Evolutionary conservation across 1,284 basidiomycete species (phyloP).

Genomic region (Vanrija pseudolonga): DNA sequence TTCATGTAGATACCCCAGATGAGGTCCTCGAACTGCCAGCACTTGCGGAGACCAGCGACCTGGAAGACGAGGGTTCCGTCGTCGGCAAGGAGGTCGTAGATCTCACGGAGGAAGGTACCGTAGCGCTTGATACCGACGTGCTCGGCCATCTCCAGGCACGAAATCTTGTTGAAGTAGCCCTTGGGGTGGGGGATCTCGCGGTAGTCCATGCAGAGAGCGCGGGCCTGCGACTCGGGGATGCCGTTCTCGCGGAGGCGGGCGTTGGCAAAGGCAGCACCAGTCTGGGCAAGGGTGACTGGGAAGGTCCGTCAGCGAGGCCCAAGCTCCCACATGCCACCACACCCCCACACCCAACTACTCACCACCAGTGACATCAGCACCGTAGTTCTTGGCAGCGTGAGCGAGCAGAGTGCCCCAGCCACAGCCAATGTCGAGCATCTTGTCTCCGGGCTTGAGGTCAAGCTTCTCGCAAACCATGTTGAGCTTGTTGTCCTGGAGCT

Average conservation of each 20-base stretch:
- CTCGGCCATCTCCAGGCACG: conserved; percentile 98
- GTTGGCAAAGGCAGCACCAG: conserved; percentile 91
- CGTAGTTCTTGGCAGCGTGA: conserved; percentile 96
- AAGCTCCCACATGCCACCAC: too few relatives aligned
- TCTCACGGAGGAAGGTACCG: conserved; percentile 78
- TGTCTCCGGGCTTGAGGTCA: conserved; percentile 74
- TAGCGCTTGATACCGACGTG: conserved; percentile 96
- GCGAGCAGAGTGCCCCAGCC: conserved; percentile 96
- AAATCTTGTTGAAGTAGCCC: conserved; percentile 89
- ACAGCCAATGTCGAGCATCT: conserved; percentile 86
- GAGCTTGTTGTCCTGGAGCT: conserved; percentile 98
- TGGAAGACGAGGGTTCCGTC: conserved; percentile 94
- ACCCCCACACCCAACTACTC: conserved; percentile 16
- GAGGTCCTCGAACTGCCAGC: conserved; percentile 97
- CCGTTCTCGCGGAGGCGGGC: conserved; percentile 75
- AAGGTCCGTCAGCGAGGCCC: too few relatives aligned
- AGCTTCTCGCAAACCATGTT: conserved; percentile 93
- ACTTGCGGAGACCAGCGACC: conserved; percentile 87
- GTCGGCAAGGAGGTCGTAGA: conserved; percentile 91
- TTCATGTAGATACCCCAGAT: conserved; percentile 87
- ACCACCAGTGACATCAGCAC: conserved; percentile 83
- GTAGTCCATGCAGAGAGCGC: conserved; percentile 92
- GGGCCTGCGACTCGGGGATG: conserved; percentile 68
- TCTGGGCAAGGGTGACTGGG: conserved; percentile 76
- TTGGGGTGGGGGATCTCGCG: conserved; percentile 80